A percentile compares a stretch with the other conserved stretches of the same genome.
These are phyloP conservation scores for Telopea speciosissima DNA, from an alignment of 177 flowering plant genomes.

Conservation along the genomic window DNA sequence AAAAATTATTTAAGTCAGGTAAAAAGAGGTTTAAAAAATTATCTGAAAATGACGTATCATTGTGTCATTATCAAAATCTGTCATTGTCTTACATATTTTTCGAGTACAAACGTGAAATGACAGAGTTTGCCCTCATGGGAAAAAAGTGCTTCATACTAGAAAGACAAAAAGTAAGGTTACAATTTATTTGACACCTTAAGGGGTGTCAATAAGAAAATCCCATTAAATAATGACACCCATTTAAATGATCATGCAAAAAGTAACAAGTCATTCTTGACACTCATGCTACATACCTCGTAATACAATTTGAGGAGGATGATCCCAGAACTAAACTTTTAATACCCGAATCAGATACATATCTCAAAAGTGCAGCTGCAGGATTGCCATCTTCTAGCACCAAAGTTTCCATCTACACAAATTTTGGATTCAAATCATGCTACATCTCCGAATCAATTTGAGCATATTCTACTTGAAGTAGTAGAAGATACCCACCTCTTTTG, in stretches of 20 bases:
- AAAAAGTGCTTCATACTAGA: too few species aligned
- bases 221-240: neutral
- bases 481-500: slow-evolving; percentile 33
- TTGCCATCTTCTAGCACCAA: slow-evolving; percentile 67
- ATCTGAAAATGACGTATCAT: too few species aligned
- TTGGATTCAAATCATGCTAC: neutral
- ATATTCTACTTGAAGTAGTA: neutral
- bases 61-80: too few species aligned
- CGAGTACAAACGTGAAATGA: too few species aligned
- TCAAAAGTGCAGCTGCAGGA: slow-evolving; percentile 59
- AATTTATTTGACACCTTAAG: too few species aligned
- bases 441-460: neutral
- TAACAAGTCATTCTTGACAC: neutral
- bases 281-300: slow-evolving; percentile 41
- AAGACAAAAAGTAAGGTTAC: too few species aligned
- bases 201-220: too few species aligned
- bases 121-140: too few species aligned
- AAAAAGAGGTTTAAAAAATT: too few species aligned
- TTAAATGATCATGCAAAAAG: neutral
- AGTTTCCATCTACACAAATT: slow-evolving; percentile 52
- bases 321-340: slow-evolving; percentile 61
- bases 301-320: neutral
- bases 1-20: too few species aligned
- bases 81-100: too few species aligned
- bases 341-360: slow-evolving; percentile 42